Evolutionary conservation across 345 rosid species (phyloP).

Genomic region (Xanthoceras sorbifolium): DNA sequence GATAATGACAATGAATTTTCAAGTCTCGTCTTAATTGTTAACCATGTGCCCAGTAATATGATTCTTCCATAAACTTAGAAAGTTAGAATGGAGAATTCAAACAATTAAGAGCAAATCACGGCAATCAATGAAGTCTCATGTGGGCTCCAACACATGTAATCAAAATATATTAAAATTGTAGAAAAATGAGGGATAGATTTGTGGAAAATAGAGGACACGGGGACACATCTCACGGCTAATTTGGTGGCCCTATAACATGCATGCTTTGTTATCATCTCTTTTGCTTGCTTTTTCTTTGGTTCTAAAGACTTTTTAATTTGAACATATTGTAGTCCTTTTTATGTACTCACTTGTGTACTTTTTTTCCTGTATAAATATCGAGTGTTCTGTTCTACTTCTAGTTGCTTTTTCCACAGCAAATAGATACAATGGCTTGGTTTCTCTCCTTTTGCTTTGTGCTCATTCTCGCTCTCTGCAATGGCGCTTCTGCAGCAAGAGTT

Average conservation of each 20-base stretch:
- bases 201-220: conserved; percentile 13
- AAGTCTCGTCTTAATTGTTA: not conserved
- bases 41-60: not conserved
- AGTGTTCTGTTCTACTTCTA: not conserved
- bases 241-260: conserved; percentile 25
- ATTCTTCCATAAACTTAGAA: not conserved
- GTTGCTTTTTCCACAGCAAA: not conserved
- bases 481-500: conserved; percentile 6
- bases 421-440: conserved; percentile 25
- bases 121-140: conserved; percentile 8
- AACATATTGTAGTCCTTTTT: not conserved
- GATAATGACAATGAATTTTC: not conserved
- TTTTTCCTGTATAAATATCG: not conserved
- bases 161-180: not conserved
- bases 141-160: not conserved
- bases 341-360: not conserved
- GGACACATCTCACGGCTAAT: conserved; percentile 34
- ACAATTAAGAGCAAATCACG: conserved; percentile 15
- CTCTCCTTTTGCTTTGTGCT: conserved; percentile 15
- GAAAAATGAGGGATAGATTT: not conserved
- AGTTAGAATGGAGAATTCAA: not conserved
- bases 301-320: not conserved
- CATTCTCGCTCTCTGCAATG: conserved; percentile 14
- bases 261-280: not conserved
- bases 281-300: not conserved